Conservation (phyloP, 495 filamentous ascomycete species). For the Lasiosphaeria miniovina region DNA sequence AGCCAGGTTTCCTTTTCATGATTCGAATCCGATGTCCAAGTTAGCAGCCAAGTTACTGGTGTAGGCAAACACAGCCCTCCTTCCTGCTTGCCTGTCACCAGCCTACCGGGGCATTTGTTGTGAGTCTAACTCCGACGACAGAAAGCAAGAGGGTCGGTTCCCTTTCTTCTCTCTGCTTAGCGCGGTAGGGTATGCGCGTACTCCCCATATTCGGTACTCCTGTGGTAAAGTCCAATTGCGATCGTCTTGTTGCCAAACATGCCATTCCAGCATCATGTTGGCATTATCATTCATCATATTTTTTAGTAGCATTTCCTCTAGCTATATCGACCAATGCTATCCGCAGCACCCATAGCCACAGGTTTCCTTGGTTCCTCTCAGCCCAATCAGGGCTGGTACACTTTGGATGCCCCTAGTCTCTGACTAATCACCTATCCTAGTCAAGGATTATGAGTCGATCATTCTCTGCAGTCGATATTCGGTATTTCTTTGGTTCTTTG, state of each 20-base stretch:
- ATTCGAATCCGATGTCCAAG: neutral
- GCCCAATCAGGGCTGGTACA: neutral
- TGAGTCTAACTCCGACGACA: neutral
- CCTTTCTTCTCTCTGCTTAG: neutral
- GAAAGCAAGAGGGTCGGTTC: neutral
- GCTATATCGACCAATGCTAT: constrained; percentile 1
- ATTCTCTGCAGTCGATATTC: neutral
- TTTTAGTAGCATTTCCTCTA: neutral
- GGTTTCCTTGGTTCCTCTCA: neutral
- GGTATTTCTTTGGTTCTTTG: neutral
- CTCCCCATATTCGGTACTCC: neutral
- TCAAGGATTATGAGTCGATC: neutral
- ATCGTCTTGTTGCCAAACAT: neutral
- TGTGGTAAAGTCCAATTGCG: neutral
- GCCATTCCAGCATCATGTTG: neutral
- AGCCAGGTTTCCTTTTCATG: neutral
- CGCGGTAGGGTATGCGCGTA: neutral
- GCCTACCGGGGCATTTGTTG: neutral
- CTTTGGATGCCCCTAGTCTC: neutral
- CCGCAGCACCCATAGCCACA: neutral
- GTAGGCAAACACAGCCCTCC: neutral
- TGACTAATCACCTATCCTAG: neutral
- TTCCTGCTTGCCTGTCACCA: neutral
- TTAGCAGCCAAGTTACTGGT: neutral
- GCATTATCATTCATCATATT: neutral